Base-by-base conservation (phyloP, 2,329 filamentous ascomycete genomes). In the Aspergillus floridensis region DNA sequence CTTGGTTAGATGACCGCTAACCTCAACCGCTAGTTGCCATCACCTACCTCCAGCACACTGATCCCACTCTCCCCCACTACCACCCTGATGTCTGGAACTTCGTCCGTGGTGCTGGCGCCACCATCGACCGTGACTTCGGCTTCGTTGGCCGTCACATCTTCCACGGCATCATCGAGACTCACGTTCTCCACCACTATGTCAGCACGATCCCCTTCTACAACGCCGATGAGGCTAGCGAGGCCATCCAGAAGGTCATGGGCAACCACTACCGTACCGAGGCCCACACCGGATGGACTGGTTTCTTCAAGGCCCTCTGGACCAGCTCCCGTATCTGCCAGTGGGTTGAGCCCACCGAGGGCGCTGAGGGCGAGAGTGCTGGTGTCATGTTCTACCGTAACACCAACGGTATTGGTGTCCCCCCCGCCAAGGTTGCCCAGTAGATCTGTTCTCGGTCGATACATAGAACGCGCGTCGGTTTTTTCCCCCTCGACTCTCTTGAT, bases 121-220 rank as follows among this genome's bases (percentile, higher is more conserved):
- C 93, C 63, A 96, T 98, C 71, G 93, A 98, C 74, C 93, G 93
- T 70, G 93, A 98, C 77, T 96, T 97, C 73, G 93, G 93, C 63
- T 97, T 97, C 83, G 88, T 98, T 73, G 93, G 93, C 61, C 92
- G 92, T 70, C 84, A 89, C 68, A 84, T 98, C 62, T 84, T 97
- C 76, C 93, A 98, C 84, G 93, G 93, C 71, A 97, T 98, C 78
- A 89, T 97, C 76, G 93, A 97, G 84, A 97, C 93, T 52, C 93
- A 98, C 80, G 93, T 98, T 61, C 90, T 96, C 62, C 93, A 98
- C 84, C 93, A 98, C 85, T 98, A 96, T 79, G 87, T 98, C 76
- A 93, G 90, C 79, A 91, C 87, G 72, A 98, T 98, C 67, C 93
- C 93, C 63, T 97, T 97, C 81, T 98, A 98, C 82, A 85, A 97